Conservation (phyloP, 2,329 filamentous ascomycete species). For the Paraphaeosphaeria sporulosa region DNA sequence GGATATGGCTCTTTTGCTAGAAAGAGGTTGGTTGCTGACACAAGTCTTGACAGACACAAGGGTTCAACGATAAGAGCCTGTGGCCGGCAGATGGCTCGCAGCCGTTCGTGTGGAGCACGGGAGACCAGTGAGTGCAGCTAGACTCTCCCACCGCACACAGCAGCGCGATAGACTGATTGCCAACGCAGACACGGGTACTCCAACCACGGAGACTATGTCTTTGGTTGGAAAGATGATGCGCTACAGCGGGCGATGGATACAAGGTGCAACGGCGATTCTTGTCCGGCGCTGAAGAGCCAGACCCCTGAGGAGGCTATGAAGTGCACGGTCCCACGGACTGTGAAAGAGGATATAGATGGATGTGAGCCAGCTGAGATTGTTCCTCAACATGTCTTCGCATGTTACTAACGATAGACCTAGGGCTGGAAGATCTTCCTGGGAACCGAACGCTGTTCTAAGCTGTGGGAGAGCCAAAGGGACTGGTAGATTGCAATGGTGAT, state of each 20-base stretch:
- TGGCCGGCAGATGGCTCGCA: slow-evolving; percentile 34
- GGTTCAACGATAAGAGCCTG: slow-evolving; percentile 26
- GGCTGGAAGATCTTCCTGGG: slow-evolving; percentile 14
- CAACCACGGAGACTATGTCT: slow-evolving; percentile 41
- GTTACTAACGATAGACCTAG: slow-evolving; percentile 6
- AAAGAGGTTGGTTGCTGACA: slow-evolving; percentile 7
- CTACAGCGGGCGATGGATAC: slow-evolving; percentile 39
- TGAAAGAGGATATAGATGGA: slow-evolving; percentile 36
- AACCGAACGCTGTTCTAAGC: slow-evolving; percentile 8
- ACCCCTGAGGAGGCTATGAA: slow-evolving; percentile 33
- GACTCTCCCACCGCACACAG: neutral
- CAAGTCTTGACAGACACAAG: slow-evolving; percentile 21
- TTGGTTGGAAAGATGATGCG: slow-evolving; percentile 41
- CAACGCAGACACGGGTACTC: slow-evolving; percentile 29
- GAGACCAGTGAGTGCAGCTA: slow-evolving; percentile 31
- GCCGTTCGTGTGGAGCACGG: slow-evolving; percentile 38
- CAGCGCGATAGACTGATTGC: neutral
- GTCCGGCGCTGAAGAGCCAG: slow-evolving; percentile 30
- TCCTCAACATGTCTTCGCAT: neutral
- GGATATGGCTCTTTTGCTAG: slow-evolving; percentile 1
- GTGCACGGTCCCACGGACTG: slow-evolving; percentile 28
- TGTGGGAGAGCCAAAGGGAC: neutral
- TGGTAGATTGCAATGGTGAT: neutral
- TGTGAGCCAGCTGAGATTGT: slow-evolving; percentile 26
- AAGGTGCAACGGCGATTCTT: slow-evolving; percentile 33